These are phyloP conservation scores for Xylariaceae sp. DNA, from an alignment of 2,329 filamentous ascomycete species.

Conservation along the genomic window DNA sequence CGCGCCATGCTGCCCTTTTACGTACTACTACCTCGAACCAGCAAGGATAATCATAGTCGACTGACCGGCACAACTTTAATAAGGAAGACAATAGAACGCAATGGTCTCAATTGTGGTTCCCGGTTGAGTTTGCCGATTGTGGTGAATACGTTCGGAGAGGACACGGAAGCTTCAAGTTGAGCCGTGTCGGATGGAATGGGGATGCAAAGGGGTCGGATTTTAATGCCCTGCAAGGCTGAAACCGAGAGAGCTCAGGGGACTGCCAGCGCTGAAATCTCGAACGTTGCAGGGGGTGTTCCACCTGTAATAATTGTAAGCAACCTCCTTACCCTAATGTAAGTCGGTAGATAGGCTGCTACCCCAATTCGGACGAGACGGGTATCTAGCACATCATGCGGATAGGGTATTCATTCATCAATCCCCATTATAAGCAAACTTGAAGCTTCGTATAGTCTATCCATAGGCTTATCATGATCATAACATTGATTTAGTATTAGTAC, in stretches of 20 bases:
- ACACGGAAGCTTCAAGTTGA: conserved; percentile 16
- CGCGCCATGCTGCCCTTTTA: conserved; percentile 15
- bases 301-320: neutral
- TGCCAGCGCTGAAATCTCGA: neutral
- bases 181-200: neutral
- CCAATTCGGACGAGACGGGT: no score
- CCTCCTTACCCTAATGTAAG: no score
- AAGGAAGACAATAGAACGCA: neutral
- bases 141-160: conserved; percentile 13
- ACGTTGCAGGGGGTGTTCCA: conserved; percentile 2
- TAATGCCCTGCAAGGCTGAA: conserved; percentile 25
- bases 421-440: no score
- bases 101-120: neutral
- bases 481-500: neutral
- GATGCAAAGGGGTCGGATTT: neutral
- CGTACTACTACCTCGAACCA: conserved; percentile 33
- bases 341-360: no score
- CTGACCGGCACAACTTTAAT: neutral
- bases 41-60: conserved; percentile 34
- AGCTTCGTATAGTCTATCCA: no score
- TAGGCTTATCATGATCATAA: no score
- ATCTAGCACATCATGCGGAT: no score
- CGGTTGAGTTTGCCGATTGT: neutral
- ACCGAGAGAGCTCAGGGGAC: conserved; percentile 17
- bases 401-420: no score